Evolutionary conservation across 2,329 filamentous ascomycete genomes (phyloP).

Genomic region (Cryoendolithus antarcticus): DNA sequence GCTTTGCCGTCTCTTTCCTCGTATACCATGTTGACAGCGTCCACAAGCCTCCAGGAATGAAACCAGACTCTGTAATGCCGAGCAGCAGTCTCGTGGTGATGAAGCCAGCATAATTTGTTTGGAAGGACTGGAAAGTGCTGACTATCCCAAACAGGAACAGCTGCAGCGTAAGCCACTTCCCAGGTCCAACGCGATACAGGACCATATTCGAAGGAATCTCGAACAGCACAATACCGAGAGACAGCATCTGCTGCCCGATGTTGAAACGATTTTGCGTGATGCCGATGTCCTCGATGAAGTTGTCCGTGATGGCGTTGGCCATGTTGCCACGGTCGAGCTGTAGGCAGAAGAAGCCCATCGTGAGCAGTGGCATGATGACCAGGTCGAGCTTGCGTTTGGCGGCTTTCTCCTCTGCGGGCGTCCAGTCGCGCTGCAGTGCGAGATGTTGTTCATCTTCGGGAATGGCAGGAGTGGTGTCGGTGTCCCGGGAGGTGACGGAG

Average conservation of each 20-base stretch:
- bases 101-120: constrained; percentile 26
- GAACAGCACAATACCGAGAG: constrained; percentile 22
- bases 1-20: constrained; percentile 32
- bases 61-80: constrained; percentile 29
- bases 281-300: constrained; percentile 19
- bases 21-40: constrained; percentile 40
- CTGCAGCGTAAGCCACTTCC: constrained; percentile 27
- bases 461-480: too few relatives aligned
- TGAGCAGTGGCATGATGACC: constrained; percentile 22
- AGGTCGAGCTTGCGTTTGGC: constrained; percentile 21
- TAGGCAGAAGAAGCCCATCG: constrained; percentile 22
- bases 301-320: constrained; percentile 21
- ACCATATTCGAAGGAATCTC: constrained; percentile 22
- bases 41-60: constrained; percentile 37
- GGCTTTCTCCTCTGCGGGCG: constrained; percentile 17
- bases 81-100: constrained; percentile 28
- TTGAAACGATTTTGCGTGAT: constrained; percentile 23
- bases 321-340: constrained; percentile 15
- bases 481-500: too few relatives aligned
- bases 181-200: constrained; percentile 25
- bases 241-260: constrained; percentile 23
- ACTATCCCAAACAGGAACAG: constrained; percentile 27
- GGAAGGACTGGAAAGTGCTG: constrained; percentile 30
- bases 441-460: constrained; percentile 6
- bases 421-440: constrained; percentile 13